Percentiles rank a stretch among this genome's conserved stretches.
phyloP scores from a whole-genome alignment of 2,329 filamentous ascomycete species.

The Dactylellina leptospora region DNA sequence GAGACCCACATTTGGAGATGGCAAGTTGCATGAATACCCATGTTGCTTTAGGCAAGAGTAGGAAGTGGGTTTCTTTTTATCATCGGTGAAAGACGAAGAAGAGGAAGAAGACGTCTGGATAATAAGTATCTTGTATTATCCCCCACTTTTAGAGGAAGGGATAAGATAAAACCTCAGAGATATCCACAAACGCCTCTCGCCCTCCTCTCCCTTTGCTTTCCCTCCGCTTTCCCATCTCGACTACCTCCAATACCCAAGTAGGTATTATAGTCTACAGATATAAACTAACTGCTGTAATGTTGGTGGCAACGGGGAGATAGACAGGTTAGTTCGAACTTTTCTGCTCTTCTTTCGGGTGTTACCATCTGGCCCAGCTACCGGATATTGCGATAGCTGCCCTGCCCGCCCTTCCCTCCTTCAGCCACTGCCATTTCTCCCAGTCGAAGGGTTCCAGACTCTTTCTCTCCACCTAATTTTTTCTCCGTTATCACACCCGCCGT shows the following conservation, averaged over 20 bases:
- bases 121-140: too few species aligned
- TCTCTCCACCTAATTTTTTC: slow-evolving; percentile 1
- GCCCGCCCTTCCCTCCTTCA: slow-evolving; percentile 36
- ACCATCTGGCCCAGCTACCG: slow-evolving; percentile 30
- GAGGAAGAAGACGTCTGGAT: neutral
- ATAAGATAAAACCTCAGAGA: slow-evolving; percentile 3
- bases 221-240: neutral
- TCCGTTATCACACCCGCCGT: neutral
- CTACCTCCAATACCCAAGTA: too few species aligned
- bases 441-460: slow-evolving; percentile 18
- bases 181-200: neutral
- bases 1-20: slow-evolving; percentile 21
- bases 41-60: slow-evolving; percentile 36
- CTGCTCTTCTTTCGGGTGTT: slow-evolving; percentile 28
- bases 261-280: too few species aligned
- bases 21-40: slow-evolving; percentile 15
- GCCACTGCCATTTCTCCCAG: slow-evolving; percentile 46
- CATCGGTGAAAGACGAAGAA: neutral
- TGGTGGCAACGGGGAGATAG: slow-evolving; percentile 23
- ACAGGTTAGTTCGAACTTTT: slow-evolving; percentile 14
- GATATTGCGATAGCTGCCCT: slow-evolving; percentile 38
- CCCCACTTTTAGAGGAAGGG: too few species aligned
- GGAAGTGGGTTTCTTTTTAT: slow-evolving; percentile 18
- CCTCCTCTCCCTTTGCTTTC: neutral
- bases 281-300: too few species aligned